phyloP scores from a whole-genome alignment of 331 rosid genomes.

The Quercus lobata region DNA sequence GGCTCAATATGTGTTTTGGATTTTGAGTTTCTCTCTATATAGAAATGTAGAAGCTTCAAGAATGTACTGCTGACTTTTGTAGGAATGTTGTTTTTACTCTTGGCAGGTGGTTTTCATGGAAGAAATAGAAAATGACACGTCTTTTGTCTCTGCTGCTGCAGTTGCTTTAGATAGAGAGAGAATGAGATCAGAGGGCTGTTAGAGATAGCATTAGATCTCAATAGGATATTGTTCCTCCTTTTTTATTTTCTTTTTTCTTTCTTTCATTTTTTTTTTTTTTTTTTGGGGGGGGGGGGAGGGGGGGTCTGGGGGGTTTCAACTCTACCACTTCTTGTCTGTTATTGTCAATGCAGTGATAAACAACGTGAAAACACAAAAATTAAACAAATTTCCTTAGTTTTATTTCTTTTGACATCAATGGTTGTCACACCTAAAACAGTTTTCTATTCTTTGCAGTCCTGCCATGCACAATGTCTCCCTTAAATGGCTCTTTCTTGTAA shows the following conservation, averaged over 20 bases:
- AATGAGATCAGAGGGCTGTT: conserved; percentile 3
- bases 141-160: conserved; percentile 25
- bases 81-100: conserved; percentile 1
- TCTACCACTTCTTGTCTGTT: conserved; percentile 26
- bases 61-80: conserved; percentile 5
- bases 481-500: background rate
- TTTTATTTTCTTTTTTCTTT: background rate
- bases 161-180: conserved; percentile 26
- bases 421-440: conserved; percentile 15
- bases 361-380: conserved; percentile 34
- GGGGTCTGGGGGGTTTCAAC: background rate
- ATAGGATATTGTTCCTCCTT: conserved; percentile 21
- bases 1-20: background rate
- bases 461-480: conserved; percentile 12
- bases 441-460: conserved; percentile 15
- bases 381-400: conserved; percentile 24
- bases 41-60: background rate
- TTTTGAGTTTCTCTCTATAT: background rate
- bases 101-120: conserved; percentile 42
- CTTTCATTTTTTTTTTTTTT: background rate
- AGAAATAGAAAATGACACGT: conserved; percentile 40
- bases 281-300: no score
- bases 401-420: conserved; percentile 18
- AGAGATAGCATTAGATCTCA: conserved; percentile 34
- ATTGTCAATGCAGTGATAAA: conserved; percentile 64